Percentiles rank a stretch among this genome's conserved stretches.
Conservation (phyloP, 2,329 filamentous ascomycete genomes). For the Clonostachys sp. region DNA sequence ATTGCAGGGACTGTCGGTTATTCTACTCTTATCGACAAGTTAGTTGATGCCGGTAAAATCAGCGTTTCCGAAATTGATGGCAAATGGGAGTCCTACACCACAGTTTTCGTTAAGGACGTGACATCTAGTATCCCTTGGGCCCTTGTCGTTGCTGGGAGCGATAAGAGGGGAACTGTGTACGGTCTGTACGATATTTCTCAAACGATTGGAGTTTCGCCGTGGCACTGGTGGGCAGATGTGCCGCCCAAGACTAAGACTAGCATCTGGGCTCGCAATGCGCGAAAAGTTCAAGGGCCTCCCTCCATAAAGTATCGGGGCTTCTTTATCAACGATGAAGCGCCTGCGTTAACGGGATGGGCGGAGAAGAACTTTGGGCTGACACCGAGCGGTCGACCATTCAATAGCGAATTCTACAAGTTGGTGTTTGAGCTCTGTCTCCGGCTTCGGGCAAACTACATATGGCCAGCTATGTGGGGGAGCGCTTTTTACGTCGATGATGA, state of each 20-base stretch:
- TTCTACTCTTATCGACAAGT: conserved; percentile 54
- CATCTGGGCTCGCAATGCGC: conserved; percentile 50
- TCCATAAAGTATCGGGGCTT: conserved; percentile 64
- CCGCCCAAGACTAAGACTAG: conserved; percentile 42
- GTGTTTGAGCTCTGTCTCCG: conserved; percentile 57
- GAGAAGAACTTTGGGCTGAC: conserved; percentile 3
- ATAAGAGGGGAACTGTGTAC: conserved; percentile 62
- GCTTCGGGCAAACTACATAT: conserved; percentile 53
- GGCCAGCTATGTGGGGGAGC: conserved; percentile 55
- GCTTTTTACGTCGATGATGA: conserved; percentile 55
- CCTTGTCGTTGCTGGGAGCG: conserved; percentile 63
- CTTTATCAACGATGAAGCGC: conserved; percentile 68
- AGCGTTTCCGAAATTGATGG: conserved; percentile 53
- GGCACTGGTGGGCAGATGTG: conserved; percentile 67
- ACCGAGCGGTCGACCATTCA: conserved; percentile 8
- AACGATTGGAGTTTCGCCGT: conserved; percentile 69
- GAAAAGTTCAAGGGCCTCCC: conserved; percentile 53
- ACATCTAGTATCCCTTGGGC: conserved; percentile 51
- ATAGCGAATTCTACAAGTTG: conserved; percentile 45
- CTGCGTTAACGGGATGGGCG: conserved; percentile 63
- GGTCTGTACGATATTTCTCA: conserved; percentile 68
- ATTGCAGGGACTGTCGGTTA: conserved; percentile 66
- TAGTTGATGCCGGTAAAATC: conserved; percentile 51
- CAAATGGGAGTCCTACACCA: conserved; percentile 67
- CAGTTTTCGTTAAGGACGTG: conserved; percentile 51